Evolutionary conservation across 805 yeast species (phyloP), one percentile per base, ranked within the genome.

Genomic region (Kluyveromyces wickerhamii): DNA sequence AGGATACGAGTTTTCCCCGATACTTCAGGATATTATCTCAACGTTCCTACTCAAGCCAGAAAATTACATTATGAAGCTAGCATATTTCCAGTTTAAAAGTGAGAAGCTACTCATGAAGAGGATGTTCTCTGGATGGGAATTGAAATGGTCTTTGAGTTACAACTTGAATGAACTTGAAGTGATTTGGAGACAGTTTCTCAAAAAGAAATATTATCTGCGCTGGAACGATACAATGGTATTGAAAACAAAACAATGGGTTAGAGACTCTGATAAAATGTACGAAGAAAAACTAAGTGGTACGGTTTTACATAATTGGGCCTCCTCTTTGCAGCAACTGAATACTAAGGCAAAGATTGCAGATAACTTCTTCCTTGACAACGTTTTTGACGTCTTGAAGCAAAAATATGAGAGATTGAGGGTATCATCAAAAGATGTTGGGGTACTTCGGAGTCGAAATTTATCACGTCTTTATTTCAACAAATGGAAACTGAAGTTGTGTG

Each of bases 31-130:
- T 13, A 36, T 43, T 18, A 25, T 45, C 11, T 31, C 37, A 21
- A 36, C 35, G 15, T 51, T 55, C 26, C 32, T 54, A n/a, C 22
- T 52, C 1, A 26, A 41, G 4, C 61, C 61, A 3, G 42, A 44
- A 18, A 54, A 45, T 36, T 16, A 42, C 14, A 36, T 39, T 9
- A 48, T 51, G 49, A 46, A 39, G 35, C 32, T 53, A 23, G 48
- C 55, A 3, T 32, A 35, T 8, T 42, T 42, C 24, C 49, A 51
- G 33, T 46, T 34, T 18, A 35, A 44, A 8, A 26, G 27, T 14
- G 28, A 32, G 10, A 40, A 22, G 30, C 34, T 20, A 24, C 22
- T 24, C 11, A 9, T 39, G 8, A 30, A 32, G 12, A 41, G 39
- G 22, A 18, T 24, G 18, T 43, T 52, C 20, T 34, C 27, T 4